Evolutionary conservation across 352 stramenopile genomes (phyloP), one percentile per base, ranked within the genome.

Genomic region (Pythium vanterpoolii): DNA sequence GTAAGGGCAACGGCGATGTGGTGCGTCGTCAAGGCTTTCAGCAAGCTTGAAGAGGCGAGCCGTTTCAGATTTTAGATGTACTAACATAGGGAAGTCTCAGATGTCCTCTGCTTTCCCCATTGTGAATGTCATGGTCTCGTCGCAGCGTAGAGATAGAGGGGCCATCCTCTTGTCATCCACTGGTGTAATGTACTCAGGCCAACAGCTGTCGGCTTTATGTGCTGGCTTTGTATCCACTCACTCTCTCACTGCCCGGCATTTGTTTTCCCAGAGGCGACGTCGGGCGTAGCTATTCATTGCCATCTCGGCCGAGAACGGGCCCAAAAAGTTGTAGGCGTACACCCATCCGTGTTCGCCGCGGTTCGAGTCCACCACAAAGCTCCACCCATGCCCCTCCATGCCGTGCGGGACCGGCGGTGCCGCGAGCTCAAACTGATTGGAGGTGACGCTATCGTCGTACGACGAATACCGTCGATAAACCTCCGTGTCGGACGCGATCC

Each of bases 201-300:
- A n/a, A n/a, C n/a, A n/a, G n/a, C n/a, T n/a, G n/a, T n/a, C n/a
- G n/a, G 33, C 16, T 14, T 38, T 38, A 38, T 38, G 2, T 9
- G 33, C 16, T 38, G 11, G 10, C 8, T 10, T 28, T 10, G 14
- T 48, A 26, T 30, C 16, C 2, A 5, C n/a, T 26, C 21, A 48
- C n/a, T 48, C 42, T 48, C 39, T 46, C 8, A 13, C 33, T 57
- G 63, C 62, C 28, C 51, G 66, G 57, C 77, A 88, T 27, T 72
- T 79, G 64, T 89, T 90, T 49, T 90, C 77, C 80, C 80, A 93
- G 33, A 88, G 28, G 2, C 83, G 80, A 16, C 83, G 83, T 47
- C 83, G 71, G 26, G 87, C 80, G 48, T 87, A 84, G 66, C 69
- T 78, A 40, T 82, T 69, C 3, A 71, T 52, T 36, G 69, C 71